A percentile compares a stretch with the other conserved stretches of the same genome.
Evolutionary conservation across 768 basidiomycete genomes (phyloP).

Genomic region (Naganishia kalamii): DNA sequence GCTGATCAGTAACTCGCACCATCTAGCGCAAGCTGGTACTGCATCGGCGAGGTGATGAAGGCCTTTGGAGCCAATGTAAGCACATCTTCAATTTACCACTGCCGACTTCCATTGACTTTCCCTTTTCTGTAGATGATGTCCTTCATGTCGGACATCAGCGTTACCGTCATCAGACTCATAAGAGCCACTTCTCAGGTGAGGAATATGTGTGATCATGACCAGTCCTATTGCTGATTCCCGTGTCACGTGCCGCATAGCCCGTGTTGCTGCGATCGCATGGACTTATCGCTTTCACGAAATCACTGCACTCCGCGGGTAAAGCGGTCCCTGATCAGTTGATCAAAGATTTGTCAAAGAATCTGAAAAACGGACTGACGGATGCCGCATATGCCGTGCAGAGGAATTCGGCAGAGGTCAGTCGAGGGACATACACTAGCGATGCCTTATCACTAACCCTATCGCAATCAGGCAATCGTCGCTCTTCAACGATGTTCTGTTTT

Average conservation of each 20-base stretch:
- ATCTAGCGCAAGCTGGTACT: slow-evolving; percentile 70
- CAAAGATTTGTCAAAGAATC: slow-evolving; percentile 79
- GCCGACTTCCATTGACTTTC: neutral
- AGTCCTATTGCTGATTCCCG: slow-evolving; percentile 6
- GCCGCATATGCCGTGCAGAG: slow-evolving; percentile 80
- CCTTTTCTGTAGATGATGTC: slow-evolving; percentile 73
- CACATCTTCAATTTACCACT: slow-evolving; percentile 6
- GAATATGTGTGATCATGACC: slow-evolving; percentile 14
- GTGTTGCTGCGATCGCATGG: slow-evolving; percentile 78
- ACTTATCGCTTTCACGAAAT: slow-evolving; percentile 67
- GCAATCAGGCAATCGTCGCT: slow-evolving; percentile 52
- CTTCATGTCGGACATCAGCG: slow-evolving; percentile 76
- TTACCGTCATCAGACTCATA: slow-evolving; percentile 60
- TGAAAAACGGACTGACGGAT: slow-evolving; percentile 67
- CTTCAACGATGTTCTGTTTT: slow-evolving; percentile 58
- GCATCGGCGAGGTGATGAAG: slow-evolving; percentile 82
- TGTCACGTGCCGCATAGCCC: slow-evolving; percentile 51
- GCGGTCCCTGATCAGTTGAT: slow-evolving; percentile 70
- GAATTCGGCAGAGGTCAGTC: slow-evolving; percentile 65
- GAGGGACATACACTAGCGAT: neutral
- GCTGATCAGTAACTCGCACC: slow-evolving; percentile 23
- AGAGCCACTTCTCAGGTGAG: slow-evolving; percentile 65
- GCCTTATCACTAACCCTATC: neutral
- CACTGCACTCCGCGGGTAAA: slow-evolving; percentile 70
- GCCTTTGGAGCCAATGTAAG: slow-evolving; percentile 74